Conservation (phyloP, 176 grass and related monocot species). For the Oryza officinalis region DNA sequence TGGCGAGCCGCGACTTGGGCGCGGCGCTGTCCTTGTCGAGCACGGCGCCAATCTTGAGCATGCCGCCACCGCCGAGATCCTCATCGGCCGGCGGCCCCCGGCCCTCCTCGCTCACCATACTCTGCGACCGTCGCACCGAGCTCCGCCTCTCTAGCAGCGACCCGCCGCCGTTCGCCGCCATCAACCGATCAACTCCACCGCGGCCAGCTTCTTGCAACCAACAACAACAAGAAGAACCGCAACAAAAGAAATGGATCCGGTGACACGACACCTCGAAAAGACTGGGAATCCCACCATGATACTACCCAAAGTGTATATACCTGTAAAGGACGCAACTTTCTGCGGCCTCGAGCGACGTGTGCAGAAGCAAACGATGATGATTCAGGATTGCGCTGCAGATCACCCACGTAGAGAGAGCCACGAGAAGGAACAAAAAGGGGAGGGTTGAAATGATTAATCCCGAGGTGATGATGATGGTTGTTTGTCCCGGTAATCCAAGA, state of each 20-base stretch:
- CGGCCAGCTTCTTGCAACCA: not conserved
- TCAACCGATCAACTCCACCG: not conserved
- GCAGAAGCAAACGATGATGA: constrained; percentile 19
- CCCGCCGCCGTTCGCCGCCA: constrained; percentile 41
- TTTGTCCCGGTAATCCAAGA: constrained; percentile 17
- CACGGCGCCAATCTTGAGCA: not conserved
- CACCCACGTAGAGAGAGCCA: not conserved
- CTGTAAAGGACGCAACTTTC: constrained; percentile 48
- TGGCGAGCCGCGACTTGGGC: constrained; percentile 17
- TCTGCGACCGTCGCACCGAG: constrained; percentile 44
- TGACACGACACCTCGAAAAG: not conserved
- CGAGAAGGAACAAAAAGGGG: not conserved
- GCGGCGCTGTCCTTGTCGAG: constrained; percentile 23
- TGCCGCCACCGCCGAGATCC: not conserved
- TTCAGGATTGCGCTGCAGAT: constrained; percentile 27
- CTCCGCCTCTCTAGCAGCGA: constrained; percentile 41
- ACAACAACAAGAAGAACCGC: not conserved
- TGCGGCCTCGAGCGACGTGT: constrained; percentile 33
- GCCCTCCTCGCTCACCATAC: constrained; percentile 40
- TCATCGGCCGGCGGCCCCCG: constrained; percentile 16
- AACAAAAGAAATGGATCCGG: not conserved
- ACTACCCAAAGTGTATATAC: constrained; percentile 32
- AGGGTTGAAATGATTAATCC: constrained; percentile 31
- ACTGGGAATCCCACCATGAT: constrained; percentile 17
- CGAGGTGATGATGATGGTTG: constrained; percentile 22